These are phyloP conservation scores for Nicotiana tabacum DNA, from an alignment of 257 asterid species.

Conservation along the genomic window DNA sequence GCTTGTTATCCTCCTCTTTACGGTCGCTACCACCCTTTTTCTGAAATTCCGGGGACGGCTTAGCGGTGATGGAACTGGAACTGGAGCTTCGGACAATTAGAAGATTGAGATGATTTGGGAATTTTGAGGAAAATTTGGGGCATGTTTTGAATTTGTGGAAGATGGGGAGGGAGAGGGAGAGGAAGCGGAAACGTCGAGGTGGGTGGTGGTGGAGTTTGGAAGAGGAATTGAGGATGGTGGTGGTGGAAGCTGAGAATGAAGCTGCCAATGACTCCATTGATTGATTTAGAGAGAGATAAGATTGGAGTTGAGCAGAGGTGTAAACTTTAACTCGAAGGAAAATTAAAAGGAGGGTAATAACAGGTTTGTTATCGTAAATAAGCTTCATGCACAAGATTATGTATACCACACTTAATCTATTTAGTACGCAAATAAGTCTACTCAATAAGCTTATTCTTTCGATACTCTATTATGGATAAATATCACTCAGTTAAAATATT, in stretches of 20 bases:
- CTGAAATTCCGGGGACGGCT: constrained; percentile 79
- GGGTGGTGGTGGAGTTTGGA: constrained; percentile 30
- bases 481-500: too few relatives aligned
- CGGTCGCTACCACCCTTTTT: constrained; percentile 28
- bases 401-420: too few relatives aligned
- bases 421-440: too few relatives aligned
- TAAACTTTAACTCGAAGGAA: too few relatives aligned
- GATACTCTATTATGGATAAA: too few relatives aligned
- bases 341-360: too few relatives aligned
- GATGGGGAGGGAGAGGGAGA: constrained; percentile 32
- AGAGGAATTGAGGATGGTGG: constrained; percentile 38
- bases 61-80: constrained; percentile 72
- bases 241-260: constrained; percentile 21
- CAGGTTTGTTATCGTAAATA: too few relatives aligned
- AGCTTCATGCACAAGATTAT: too few relatives aligned
- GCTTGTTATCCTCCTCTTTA: constrained; percentile 52
- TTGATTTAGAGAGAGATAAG: not conserved
- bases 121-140: constrained; percentile 28
- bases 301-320: not conserved
- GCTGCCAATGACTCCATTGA: constrained; percentile 30
- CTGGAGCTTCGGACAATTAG: constrained; percentile 37
- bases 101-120: constrained; percentile 15
- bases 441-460: too few relatives aligned
- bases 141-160: constrained; percentile 34
- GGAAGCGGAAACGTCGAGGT: constrained; percentile 30